Evolutionary conservation across 164 flowering plant species (phyloP), one percentile per base, ranked within the genome.

Genomic region (Vitis amurensis): DNA sequence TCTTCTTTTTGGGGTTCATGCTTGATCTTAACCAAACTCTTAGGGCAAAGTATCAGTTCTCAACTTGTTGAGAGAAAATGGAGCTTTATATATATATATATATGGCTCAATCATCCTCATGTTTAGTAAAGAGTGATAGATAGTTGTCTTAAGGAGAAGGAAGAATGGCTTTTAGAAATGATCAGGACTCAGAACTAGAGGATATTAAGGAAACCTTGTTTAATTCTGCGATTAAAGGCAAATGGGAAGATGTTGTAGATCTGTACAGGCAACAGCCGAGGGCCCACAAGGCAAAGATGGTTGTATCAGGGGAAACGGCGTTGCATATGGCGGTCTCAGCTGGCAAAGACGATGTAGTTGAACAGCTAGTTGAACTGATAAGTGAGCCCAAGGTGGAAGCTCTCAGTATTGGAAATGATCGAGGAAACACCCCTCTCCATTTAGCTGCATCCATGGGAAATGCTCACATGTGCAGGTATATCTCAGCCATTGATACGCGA

Each of bases 311-410:
- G 2, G 83, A 79, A 44, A 83, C 87, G 0, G 76, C 73, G 2
- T 29, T 84, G 30, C 83, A 84, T 65, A 13, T 79, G 4, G 83
- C 83, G 0, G 78, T 80, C 51, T 66, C 67, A 4, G 72, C 74
- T 27, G 71, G 67, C 37, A 47, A 71, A 67, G 70, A 48, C 11
- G 71, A 58, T 2, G 14, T 70, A 0, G 77, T 78, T 0, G 27
- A 49, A 37, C 2, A 61, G 15, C 75, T 83, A 0, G 67, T 80
- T 1, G 6, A 57, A 0, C 2, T 4, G 8, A 70, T 80, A 14
- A 4, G 30, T 9, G 15, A 3, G 13, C 30, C 49, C 14, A 12
- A 5, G 14, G 53, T 63, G 27, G 27, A 23, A 4, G 63, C 78
- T 0, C 27, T 23, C 27, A 9, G 15, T 15, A 58, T 65, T 1